A percentile compares a stretch with the other conserved stretches of the same genome.
These are phyloP conservation scores for Aethionema arabicum DNA, from an alignment of 345 rosid species.

Conservation along the genomic window DNA sequence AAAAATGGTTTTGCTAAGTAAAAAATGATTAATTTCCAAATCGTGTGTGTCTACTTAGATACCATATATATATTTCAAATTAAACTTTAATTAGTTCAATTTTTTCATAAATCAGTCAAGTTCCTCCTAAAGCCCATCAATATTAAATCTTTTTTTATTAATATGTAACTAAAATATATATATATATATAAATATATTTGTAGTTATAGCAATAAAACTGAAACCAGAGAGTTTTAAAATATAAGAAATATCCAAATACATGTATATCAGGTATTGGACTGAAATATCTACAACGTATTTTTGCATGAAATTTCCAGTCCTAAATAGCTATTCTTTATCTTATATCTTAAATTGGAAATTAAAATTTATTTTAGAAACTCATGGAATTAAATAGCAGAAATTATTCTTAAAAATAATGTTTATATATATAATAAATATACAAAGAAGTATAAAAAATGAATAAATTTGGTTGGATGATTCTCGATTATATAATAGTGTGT, in stretches of 20 bases:
- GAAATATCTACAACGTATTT: constrained; percentile 14
- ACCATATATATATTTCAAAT: too few relatives aligned
- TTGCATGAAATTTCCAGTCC: constrained; percentile 17
- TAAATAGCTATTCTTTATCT: background rate
- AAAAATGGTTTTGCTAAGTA: too few relatives aligned
- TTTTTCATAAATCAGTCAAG: too few relatives aligned
- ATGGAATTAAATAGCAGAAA: background rate
- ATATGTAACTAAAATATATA: background rate
- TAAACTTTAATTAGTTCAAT: too few relatives aligned
- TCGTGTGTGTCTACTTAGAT: too few relatives aligned
- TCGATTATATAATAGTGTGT: constrained; percentile 8
- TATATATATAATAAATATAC: background rate
- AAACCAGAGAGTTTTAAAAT: background rate
- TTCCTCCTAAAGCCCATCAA: too few relatives aligned
- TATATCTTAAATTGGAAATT: background rate
- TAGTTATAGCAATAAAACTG: background rate
- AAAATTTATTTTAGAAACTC: background rate
- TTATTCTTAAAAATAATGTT: background rate
- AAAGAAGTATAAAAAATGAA: constrained; percentile 16
- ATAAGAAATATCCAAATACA: constrained; percentile 20
- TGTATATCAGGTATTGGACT: constrained; percentile 12
- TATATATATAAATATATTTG: background rate
- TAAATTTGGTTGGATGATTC: constrained; percentile 27
- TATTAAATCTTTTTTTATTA: too few relatives aligned
- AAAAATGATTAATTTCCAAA: too few relatives aligned